Percentiles rank a stretch among this genome's conserved stretches.
Evolutionary conservation across 1,284 basidiomycete species (phyloP).

Genomic region (Microstroma glucosiphilum): DNA sequence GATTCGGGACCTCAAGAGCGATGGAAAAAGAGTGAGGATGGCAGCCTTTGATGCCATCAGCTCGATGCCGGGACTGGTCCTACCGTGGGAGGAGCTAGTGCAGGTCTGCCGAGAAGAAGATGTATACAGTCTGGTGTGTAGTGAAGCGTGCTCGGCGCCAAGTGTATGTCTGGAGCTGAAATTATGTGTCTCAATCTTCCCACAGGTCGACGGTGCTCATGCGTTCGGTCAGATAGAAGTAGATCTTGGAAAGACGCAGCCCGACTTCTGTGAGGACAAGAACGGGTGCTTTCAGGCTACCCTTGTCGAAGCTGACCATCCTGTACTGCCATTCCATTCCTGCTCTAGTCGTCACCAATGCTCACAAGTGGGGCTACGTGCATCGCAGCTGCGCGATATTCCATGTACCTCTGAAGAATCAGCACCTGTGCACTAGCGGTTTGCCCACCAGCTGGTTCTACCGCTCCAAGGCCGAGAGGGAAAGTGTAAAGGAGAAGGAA

Average conservation of each 20-base stretch:
- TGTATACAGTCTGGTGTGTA: slow-evolving; percentile 51
- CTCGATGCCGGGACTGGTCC: slow-evolving; percentile 63
- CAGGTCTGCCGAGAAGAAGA: slow-evolving; percentile 29
- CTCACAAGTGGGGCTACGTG: slow-evolving; percentile 75
- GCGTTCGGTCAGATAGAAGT: slow-evolving; percentile 60
- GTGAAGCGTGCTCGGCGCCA: too few relatives aligned
- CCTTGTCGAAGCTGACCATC: background rate
- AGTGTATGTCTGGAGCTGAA: too few relatives aligned
- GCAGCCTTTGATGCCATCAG: slow-evolving; percentile 70
- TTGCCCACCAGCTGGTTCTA: slow-evolving; percentile 69
- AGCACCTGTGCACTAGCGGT: slow-evolving; percentile 66
- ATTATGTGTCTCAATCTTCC: too few relatives aligned
- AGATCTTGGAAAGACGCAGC: slow-evolving; percentile 40
- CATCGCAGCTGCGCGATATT: slow-evolving; percentile 68
- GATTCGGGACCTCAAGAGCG: slow-evolving; percentile 13
- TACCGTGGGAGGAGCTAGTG: slow-evolving; percentile 72
- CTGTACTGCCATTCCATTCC: background rate
- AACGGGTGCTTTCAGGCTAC: background rate
- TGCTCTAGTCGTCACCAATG: slow-evolving; percentile 54
- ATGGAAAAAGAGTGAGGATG: slow-evolving; percentile 69
- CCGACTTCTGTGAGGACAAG: slow-evolving; percentile 45
- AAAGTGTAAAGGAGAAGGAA: slow-evolving; percentile 22
- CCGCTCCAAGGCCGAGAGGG: slow-evolving; percentile 34
- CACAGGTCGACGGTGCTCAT: slow-evolving; percentile 66
- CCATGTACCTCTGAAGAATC: slow-evolving; percentile 73